These are phyloP conservation scores for Torulaspora pretoriensis DNA, from an alignment of 1,139 yeast genomes.

Conservation along the genomic window DNA sequence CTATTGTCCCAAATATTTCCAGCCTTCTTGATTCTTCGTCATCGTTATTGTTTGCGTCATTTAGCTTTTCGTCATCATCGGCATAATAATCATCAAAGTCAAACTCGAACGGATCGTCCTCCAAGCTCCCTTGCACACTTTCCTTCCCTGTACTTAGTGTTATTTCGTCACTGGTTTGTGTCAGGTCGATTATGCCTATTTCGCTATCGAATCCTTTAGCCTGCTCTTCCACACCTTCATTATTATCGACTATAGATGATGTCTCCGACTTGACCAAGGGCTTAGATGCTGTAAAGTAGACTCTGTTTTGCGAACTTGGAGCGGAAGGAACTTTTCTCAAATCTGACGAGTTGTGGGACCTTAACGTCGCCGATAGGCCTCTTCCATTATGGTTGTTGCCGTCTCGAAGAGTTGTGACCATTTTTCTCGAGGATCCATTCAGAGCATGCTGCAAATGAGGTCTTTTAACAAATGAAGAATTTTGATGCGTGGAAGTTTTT, in stretches of 20 bases:
- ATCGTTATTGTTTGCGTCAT: conserved; percentile 2
- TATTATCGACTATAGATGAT: conserved; percentile 39
- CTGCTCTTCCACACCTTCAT: conserved; percentile 45
- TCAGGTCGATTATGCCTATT: conserved; percentile 13
- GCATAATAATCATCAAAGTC: conserved; percentile 27
- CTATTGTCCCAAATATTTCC: conserved; percentile 37
- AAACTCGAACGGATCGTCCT: conserved; percentile 16
- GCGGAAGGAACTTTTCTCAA: conserved; percentile 5
- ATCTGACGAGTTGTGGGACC: conserved; percentile 5
- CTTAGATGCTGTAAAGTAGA: conserved; percentile 28
- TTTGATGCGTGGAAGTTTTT: conserved; percentile 3
- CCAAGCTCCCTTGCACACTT: conserved; percentile 22
- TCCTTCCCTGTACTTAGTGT: conserved; percentile 1
- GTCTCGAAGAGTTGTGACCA: conserved; percentile 19
- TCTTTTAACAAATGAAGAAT: conserved; percentile 9
- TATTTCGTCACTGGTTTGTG: conserved; percentile 14
- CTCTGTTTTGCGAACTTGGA: conserved; percentile 8
- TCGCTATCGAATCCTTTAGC: conserved; percentile 48
- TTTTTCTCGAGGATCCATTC: conserved; percentile 13
- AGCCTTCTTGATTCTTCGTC: conserved; percentile 31
- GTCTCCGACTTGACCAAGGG: conserved; percentile 36
- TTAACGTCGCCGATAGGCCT: conserved; percentile 2
- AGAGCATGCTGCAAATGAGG: conserved; percentile 4
- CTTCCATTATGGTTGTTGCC: conserved; percentile 8
- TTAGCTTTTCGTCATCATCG: conserved; percentile 7